Base-by-base conservation (phyloP, 306 rosid genomes). In the Rubus parviflorus region DNA sequence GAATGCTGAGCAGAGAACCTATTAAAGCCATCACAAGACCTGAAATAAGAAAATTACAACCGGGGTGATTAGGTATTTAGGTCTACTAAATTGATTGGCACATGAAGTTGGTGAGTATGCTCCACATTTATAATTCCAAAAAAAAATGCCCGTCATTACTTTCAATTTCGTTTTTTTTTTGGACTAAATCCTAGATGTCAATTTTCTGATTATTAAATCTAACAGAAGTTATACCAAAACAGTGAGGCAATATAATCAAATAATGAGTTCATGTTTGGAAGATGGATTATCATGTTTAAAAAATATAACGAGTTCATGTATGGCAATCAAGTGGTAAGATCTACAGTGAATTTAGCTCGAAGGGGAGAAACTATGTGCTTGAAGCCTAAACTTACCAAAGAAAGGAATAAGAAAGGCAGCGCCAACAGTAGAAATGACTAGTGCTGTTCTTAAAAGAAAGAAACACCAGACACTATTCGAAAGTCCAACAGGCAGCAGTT, bases 11-110 rank as follows among this genome's bases (percentile, higher is more conserved):
- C 49, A 89, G 82, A 75, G 97, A 91, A 53, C 97, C 97, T 11
- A 91, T 86, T 76, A 91, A 88, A 74, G 94, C 88, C 97, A 91
- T 91, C 81, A 89, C 83, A 70, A 89, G 91, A 75, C 97, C 97
- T 89, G 93, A 83, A 81, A 83, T 63, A 73, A 64, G 35, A 63
- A 77, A 66, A 79, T 9, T n/a, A 62, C 37, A 54, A 58, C 40
- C 64, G n/a, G 54, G 35, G 14, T 53, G 8, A 8, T 7, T 48
- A 20, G 22, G 64, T 35, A 7, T 22, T 7, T 48, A 20, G 22
- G 64, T 35, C 12, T 22, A 41, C 25, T 42, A 22, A 76, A 3
- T 10, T 43, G 49, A 38, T 15, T 11, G 15, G 25, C 54, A 8
- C 64, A 49, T 42, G 25, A 22, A 40, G 16, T 51, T 5, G 48